Conservation (phyloP, 2,329 filamentous ascomycete genomes). For the Orbilia blumenaviensis region DNA sequence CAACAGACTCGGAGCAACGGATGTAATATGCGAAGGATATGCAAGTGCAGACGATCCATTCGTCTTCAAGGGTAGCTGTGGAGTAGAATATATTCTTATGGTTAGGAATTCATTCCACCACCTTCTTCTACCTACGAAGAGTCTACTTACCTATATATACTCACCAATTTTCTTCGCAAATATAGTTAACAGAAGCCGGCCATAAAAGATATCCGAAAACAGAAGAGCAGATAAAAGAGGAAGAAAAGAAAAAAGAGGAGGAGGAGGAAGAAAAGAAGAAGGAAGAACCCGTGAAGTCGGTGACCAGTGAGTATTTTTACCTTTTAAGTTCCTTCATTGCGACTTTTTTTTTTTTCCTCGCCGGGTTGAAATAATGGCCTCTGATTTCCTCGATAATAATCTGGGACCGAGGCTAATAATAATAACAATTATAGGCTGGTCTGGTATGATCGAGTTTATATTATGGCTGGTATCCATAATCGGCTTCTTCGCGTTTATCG, state of each 20-base stretch:
- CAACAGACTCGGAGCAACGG: slow-evolving; percentile 77
- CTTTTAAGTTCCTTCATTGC: background rate
- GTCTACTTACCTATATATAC: background rate
- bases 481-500: slow-evolving; percentile 50
- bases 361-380: too few relatives aligned
- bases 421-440: slow-evolving; percentile 12
- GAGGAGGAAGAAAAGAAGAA: slow-evolving; percentile 35
- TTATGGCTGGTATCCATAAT: slow-evolving; percentile 42
- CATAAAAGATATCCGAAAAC: slow-evolving; percentile 50
- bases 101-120: background rate
- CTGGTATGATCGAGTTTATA: slow-evolving; percentile 48
- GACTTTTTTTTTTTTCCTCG: too few relatives aligned
- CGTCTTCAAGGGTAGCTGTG: slow-evolving; percentile 87
- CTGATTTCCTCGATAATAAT: too few relatives aligned
- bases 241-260: slow-evolving; percentile 29
- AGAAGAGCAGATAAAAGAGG: slow-evolving; percentile 25
- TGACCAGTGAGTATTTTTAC: background rate
- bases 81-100: slow-evolving; percentile 76
- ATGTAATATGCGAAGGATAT: slow-evolving; percentile 93
- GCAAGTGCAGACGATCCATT: slow-evolving; percentile 77
- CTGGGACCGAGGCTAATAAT: background rate
- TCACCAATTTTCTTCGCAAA: background rate
- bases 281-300: background rate
- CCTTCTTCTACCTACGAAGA: too few relatives aligned
- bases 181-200: slow-evolving; percentile 49